These are phyloP conservation scores for Ammopiptanthus mongolicus DNA, from an alignment of 306 rosid genomes.

Conservation along the genomic window DNA sequence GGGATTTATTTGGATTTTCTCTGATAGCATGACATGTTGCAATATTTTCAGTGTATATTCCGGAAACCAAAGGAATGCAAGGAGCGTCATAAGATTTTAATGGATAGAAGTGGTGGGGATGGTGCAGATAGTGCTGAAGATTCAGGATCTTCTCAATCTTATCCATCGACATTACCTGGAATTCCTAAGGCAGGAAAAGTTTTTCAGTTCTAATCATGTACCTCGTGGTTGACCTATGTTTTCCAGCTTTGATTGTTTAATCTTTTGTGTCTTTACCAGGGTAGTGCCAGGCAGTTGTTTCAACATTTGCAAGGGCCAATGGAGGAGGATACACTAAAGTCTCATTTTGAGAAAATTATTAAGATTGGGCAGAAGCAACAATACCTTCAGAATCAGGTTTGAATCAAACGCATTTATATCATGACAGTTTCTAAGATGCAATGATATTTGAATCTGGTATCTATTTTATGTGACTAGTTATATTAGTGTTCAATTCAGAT, in stretches of 20 bases:
- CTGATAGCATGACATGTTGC: background rate
- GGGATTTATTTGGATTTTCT: background rate
- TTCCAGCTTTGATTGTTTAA: constrained; percentile 16
- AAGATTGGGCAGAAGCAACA: constrained; percentile 68
- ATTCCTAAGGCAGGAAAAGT: constrained; percentile 70
- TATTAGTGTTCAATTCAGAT: background rate
- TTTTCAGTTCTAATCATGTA: background rate
- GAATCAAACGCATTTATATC: constrained; percentile 13
- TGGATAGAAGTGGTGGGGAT: constrained; percentile 73
- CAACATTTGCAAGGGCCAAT: constrained; percentile 78
- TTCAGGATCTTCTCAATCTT: constrained; percentile 84
- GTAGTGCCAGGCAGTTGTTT: constrained; percentile 86
- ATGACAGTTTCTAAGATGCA: background rate
- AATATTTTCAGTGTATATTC: constrained; percentile 54
- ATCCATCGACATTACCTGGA: constrained; percentile 76
- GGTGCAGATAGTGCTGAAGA: constrained; percentile 93
- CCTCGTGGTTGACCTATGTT: background rate
- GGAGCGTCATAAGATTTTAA: constrained; percentile 76
- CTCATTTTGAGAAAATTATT: constrained; percentile 78
- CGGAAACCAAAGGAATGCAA: constrained; percentile 85
- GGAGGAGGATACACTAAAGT: constrained; percentile 75
- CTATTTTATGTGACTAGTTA: background rate
- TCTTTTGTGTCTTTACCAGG: constrained; percentile 45
- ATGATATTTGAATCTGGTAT: background rate
- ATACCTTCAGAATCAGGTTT: constrained; percentile 58